phyloP scores from a whole-genome alignment of 1,284 basidiomycete species.

The Chiua sp. region DNA sequence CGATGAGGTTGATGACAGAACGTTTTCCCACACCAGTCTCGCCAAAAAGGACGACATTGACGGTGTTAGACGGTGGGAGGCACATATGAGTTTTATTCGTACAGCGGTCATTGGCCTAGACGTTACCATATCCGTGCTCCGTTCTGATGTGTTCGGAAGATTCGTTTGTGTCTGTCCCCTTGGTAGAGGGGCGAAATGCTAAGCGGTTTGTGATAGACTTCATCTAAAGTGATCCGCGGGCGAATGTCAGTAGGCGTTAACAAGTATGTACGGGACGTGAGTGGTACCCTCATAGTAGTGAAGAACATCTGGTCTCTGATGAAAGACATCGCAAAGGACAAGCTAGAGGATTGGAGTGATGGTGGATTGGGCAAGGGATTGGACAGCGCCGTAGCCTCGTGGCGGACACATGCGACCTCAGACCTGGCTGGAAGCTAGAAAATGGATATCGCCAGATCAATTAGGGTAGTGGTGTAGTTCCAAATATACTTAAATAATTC shows the following conservation, averaged over 20 bases:
- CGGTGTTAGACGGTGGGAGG: not conserved
- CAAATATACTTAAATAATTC: too few species aligned
- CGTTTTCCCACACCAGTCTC: constrained; percentile 42
- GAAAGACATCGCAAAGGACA: constrained; percentile 12
- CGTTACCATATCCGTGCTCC: too few species aligned
- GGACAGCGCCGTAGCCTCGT: constrained; percentile 6
- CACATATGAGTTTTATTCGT: constrained; percentile 14
- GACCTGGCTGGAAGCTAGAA: constrained; percentile 22
- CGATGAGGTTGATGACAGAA: constrained; percentile 40
- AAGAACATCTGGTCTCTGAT: constrained; percentile 4
- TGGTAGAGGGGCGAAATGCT: constrained; percentile 2
- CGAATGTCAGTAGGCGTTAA: constrained; percentile 4
- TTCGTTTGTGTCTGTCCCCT: not conserved
- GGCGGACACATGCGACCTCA: too few species aligned
- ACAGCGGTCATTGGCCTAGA: not conserved
- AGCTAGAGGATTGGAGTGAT: constrained; percentile 3
- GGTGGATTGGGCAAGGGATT: constrained; percentile 11
- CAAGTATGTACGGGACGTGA: not conserved
- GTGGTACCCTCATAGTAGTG: constrained; percentile 15
- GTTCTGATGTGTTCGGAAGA: too few species aligned
- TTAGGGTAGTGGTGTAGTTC: too few species aligned
- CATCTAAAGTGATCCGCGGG: constrained; percentile 11
- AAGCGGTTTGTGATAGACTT: constrained; percentile 5
- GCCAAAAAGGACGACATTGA: constrained; percentile 38
- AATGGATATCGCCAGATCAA: too few species aligned